Evolutionary conservation across 2,329 filamentous ascomycete species (phyloP).

Genomic region (Lachnellula arida): DNA sequence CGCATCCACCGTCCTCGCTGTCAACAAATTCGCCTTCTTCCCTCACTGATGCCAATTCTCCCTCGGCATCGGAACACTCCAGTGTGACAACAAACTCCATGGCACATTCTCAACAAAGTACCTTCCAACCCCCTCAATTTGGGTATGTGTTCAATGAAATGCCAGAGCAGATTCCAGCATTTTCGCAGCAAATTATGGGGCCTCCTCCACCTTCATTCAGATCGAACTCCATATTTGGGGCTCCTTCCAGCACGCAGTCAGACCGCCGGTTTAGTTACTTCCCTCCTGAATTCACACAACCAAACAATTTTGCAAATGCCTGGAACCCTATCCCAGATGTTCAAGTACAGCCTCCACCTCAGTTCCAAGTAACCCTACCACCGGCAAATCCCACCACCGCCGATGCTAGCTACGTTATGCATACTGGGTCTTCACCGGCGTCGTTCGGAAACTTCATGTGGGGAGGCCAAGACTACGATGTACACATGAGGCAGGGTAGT

Average conservation of each 20-base stretch:
- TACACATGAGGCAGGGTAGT: slow-evolving; percentile 55
- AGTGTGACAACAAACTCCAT: slow-evolving; percentile 33
- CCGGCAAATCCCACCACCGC: slow-evolving; percentile 17
- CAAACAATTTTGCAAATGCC: slow-evolving; percentile 24
- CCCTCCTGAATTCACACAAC: slow-evolving; percentile 47
- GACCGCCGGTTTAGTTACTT: slow-evolving; percentile 61
- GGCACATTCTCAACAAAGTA: slow-evolving; percentile 39
- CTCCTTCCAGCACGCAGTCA: slow-evolving; percentile 47
- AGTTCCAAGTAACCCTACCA: slow-evolving; percentile 10
- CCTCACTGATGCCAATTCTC: slow-evolving; percentile 41
- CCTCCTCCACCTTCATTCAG: slow-evolving; percentile 49
- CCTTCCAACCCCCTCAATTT: slow-evolving; percentile 45
- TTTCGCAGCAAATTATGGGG: slow-evolving; percentile 21
- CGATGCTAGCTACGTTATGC: slow-evolving; percentile 28
- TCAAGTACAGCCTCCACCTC: slow-evolving; percentile 7
- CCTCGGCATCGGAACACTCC: slow-evolving; percentile 40
- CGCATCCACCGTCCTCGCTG: slow-evolving; percentile 45
- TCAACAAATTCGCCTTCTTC: slow-evolving; percentile 39
- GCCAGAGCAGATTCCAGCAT: slow-evolving; percentile 39
- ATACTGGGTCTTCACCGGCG: slow-evolving; percentile 20
- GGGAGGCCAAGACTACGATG: slow-evolving; percentile 40
- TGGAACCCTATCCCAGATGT: slow-evolving; percentile 23
- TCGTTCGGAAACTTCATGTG: slow-evolving; percentile 27
- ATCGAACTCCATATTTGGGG: slow-evolving; percentile 62
- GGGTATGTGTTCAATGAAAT: slow-evolving; percentile 54